A percentile compares a stretch with the other conserved stretches of the same genome.
Conservation (phyloP, 1,139 yeast genomes). For the Hansenula lynferdii region DNA sequence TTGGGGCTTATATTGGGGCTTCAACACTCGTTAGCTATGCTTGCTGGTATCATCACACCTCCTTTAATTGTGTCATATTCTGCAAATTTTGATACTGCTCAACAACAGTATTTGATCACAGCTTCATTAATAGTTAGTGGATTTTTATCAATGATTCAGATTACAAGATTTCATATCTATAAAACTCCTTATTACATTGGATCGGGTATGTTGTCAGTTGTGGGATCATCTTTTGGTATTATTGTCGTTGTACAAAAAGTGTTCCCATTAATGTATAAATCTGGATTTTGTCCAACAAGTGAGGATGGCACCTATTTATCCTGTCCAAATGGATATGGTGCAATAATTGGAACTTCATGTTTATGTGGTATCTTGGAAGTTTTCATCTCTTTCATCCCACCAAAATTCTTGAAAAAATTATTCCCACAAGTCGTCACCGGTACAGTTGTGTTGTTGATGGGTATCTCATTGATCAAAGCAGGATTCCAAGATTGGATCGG, state of each 20-base stretch:
- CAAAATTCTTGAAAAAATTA: conserved; percentile 58
- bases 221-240: conserved; percentile 87
- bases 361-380: conserved; percentile 75
- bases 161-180: conserved; percentile 72
- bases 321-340: conserved; percentile 89
- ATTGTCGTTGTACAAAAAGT: conserved; percentile 74
- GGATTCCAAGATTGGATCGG: conserved; percentile 88
- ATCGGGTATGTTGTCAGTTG: conserved; percentile 82
- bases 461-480: conserved; percentile 57
- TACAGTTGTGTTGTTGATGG: conserved; percentile 83
- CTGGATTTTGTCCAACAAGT: conserved; percentile 62
- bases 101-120: conserved; percentile 69
- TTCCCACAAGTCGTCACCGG: conserved; percentile 93
- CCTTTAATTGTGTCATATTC: conserved; percentile 62
- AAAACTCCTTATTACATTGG: conserved; percentile 75
- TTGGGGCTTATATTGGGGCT: conserved; percentile 71
- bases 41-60: conserved; percentile 89
- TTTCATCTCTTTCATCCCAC: conserved; percentile 67
- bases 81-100: conserved; percentile 48
- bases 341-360: conserved; percentile 74
- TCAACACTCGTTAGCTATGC: conserved; percentile 85
- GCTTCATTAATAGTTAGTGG: conserved; percentile 76
- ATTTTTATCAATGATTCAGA: conserved; percentile 66
- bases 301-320: conserved; percentile 62
- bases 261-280: conserved; percentile 72